phyloP scores from a whole-genome alignment of 176 grass and related monocot species.

The Musa troglodytarum region DNA sequence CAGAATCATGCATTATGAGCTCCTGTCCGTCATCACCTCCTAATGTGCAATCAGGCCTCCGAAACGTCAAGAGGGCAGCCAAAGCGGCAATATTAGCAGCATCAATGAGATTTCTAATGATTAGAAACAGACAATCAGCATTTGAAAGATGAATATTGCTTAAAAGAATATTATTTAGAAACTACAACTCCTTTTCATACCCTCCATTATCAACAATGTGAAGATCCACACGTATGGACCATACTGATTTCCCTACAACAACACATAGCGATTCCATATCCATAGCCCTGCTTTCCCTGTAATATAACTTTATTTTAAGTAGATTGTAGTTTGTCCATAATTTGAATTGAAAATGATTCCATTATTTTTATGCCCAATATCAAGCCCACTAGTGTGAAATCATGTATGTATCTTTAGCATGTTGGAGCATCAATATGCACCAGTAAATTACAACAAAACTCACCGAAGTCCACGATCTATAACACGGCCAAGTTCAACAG shows the following conservation, averaged over 20 bases:
- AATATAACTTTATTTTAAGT: constrained; percentile 1
- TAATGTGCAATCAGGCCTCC: constrained; percentile 66
- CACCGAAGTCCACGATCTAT: constrained; percentile 81
- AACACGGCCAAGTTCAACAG: constrained; percentile 77
- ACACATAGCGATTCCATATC: constrained; percentile 94
- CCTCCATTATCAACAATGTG: constrained; percentile 95
- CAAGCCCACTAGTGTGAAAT: background rate
- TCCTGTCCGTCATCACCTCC: constrained; percentile 71
- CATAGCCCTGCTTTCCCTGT: constrained; percentile 79
- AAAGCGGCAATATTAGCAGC: constrained; percentile 82
- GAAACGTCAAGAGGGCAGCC: constrained; percentile 70
- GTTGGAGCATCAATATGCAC: background rate
- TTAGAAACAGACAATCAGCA: background rate
- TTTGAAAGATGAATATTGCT: background rate
- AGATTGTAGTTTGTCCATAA: background rate
- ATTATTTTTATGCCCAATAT: background rate
- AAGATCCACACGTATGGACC: constrained; percentile 71
- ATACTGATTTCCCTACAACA: constrained; percentile 73
- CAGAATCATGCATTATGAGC: constrained; percentile 62
- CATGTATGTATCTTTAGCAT: background rate
- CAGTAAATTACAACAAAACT: background rate
- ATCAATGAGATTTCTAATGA: constrained; percentile 75
- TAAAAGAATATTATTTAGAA: background rate
- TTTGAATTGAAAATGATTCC: background rate
- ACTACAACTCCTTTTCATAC: constrained; percentile 27